Percentiles rank a stretch among this genome's conserved stretches.
Conservation (phyloP, 768 basidiomycete species). For the Agrocybe praecox region DNA sequence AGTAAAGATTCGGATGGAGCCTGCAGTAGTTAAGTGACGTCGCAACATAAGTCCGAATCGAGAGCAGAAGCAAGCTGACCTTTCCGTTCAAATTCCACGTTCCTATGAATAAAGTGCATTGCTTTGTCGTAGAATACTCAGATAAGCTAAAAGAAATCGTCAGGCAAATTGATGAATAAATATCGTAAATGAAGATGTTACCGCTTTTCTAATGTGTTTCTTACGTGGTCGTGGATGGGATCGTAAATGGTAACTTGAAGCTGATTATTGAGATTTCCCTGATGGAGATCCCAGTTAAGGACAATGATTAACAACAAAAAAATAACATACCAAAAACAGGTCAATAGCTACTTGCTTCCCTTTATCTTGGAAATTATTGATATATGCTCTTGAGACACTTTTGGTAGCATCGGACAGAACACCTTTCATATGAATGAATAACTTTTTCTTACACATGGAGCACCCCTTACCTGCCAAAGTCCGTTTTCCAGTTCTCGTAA, state of each 20-base stretch:
- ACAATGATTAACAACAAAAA: background rate
- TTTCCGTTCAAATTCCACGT: conserved; percentile 97
- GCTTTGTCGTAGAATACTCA: conserved; percentile 82
- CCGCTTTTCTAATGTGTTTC: conserved; percentile 71
- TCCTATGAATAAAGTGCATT: conserved; percentile 80
- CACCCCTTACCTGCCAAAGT: conserved; percentile 73
- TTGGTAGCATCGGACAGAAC: conserved; percentile 96
- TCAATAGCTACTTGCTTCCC: conserved; percentile 94
- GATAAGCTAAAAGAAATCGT: conserved; percentile 46
- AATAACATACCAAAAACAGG: conserved; percentile 77
- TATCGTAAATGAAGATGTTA: conserved; percentile 24
- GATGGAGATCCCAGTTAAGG: conserved; percentile 4
- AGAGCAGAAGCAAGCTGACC: conserved; percentile 42
- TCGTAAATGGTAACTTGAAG: conserved; percentile 90
- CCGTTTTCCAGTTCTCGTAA: conserved; percentile 92
- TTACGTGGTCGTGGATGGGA: conserved; percentile 89
- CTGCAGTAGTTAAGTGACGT: conserved; percentile 32
- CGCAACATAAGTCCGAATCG: background rate
- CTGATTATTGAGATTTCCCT: conserved; percentile 95
- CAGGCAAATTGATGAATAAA: conserved; percentile 10
- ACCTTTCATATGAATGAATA: conserved; percentile 43
- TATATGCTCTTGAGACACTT: conserved; percentile 93
- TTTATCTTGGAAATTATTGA: conserved; percentile 97
- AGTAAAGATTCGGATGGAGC: conserved; percentile 80
- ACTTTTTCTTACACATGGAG: conserved; percentile 6